Evolutionary conservation across 139 green algal genomes (phyloP).

Genomic region (Chlamydomonas incerta): DNA sequence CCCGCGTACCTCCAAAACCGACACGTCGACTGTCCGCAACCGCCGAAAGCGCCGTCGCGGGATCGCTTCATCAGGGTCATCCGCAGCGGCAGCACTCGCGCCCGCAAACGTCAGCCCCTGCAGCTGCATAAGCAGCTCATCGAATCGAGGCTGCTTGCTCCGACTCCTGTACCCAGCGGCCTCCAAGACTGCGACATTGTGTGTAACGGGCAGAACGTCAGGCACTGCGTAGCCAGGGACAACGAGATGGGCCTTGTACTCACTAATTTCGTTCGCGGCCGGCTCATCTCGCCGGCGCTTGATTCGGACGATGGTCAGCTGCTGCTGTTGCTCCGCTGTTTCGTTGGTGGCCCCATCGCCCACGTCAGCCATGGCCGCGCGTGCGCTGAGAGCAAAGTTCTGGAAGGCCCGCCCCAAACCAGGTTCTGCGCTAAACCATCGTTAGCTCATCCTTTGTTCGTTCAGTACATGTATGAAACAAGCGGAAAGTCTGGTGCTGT

Average conservation of each 20-base stretch:
- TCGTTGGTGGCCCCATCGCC: background rate
- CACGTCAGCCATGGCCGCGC: no score
- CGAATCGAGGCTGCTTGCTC: constrained; percentile 22
- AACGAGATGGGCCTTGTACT: background rate
- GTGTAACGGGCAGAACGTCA: no score
- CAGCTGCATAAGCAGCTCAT: constrained; percentile 12
- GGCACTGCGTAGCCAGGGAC: background rate
- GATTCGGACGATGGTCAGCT: constrained; percentile 22
- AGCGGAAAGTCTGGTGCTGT: no score
- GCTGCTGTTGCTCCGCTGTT: background rate
- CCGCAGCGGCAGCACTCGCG: background rate
- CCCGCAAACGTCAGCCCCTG: constrained; percentile 4
- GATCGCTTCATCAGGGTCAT: background rate
- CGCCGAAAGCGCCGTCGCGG: constrained; percentile 1
- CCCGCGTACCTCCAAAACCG: constrained; percentile 7
- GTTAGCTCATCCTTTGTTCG: no score
- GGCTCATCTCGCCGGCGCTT: constrained; percentile 27
- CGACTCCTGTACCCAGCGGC: background rate
- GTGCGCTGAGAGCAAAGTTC: no score
- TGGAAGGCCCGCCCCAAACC: no score
- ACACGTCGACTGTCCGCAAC: background rate
- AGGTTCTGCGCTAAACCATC: no score
- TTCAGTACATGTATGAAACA: no score
- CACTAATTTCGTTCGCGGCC: constrained; percentile 29
- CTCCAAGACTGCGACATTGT: constrained; percentile 11